Conservation (phyloP, 2,329 filamentous ascomycete genomes). For the Emydomyces testavorans region DNA sequence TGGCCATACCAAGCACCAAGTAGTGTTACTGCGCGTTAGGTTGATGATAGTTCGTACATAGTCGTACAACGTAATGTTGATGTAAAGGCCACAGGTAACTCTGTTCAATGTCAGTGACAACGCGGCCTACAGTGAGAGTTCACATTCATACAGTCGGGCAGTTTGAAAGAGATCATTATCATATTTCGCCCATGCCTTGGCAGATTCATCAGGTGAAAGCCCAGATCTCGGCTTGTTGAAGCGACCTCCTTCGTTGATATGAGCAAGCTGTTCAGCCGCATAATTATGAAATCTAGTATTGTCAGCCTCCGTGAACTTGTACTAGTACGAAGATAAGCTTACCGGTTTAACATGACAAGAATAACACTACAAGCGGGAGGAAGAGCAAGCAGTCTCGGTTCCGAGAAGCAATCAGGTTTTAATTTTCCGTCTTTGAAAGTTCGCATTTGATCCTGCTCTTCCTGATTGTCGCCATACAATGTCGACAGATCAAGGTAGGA, state of each 20-base stretch:
- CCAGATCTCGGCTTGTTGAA: constrained; percentile 21
- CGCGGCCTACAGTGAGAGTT: not conserved
- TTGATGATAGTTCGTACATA: constrained; percentile 26
- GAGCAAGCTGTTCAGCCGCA: constrained; percentile 27
- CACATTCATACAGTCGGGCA: constrained; percentile 21
- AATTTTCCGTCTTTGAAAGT: constrained; percentile 30
- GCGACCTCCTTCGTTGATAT: constrained; percentile 36
- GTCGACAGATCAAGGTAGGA: constrained; percentile 41
- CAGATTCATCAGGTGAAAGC: constrained; percentile 20
- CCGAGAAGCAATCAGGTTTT: constrained; percentile 31
- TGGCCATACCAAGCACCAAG: constrained; percentile 29
- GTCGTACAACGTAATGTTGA: constrained; percentile 29
- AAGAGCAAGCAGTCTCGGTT: constrained; percentile 25
- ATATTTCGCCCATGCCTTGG: constrained; percentile 27
- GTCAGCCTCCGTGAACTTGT: not conserved
- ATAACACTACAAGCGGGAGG: constrained; percentile 28
- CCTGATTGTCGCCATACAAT: constrained; percentile 32
- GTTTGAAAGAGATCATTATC: constrained; percentile 30
- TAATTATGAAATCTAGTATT: constrained; percentile 29
- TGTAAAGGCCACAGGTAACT: constrained; percentile 25
- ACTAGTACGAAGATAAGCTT: constrained; percentile 50
- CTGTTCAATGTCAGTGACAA: constrained; percentile 11
- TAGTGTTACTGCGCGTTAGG: constrained; percentile 32
- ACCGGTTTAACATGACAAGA: constrained; percentile 31
- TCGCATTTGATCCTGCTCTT: constrained; percentile 28